Base-by-base conservation (phyloP, 345 rosid species). In the Gossypium sturtianum region DNA sequence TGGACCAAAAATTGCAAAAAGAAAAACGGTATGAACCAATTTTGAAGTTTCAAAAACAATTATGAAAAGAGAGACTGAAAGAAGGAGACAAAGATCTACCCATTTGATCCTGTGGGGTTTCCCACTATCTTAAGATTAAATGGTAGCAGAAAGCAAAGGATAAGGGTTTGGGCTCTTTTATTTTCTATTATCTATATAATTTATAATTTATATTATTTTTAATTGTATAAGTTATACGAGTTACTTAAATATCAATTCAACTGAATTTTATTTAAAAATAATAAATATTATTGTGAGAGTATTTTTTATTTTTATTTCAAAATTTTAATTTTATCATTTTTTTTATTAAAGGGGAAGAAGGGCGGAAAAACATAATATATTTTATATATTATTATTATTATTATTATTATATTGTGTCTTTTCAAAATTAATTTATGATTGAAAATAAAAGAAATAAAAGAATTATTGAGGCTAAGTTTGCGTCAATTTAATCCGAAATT, bases 71-170 rank as follows among this genome's bases (percentile, higher is more conserved):
- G 23, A 54, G 9, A 48, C 51, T n/a, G 7, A 34, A 2, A 7
- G 2, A 17, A 70, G 62, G 62, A 54, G 61, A 34, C 75, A 75
- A 75, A 62, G 75, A 70, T 70, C 75, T 25, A 70, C 12, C 63
- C 49, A 34, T 41, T 38, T 19, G 74, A 71, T 71, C 2, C 0
- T 19, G 74, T 71, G 74, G 74, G 73, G 73, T 69, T 69, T 17
- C 59, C 59, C 60, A 69, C 47, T 51, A 29, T 61, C 44, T 29
- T 1, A 5, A 34, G 7, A 34, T 34, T 34, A 5, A 34, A 34
- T 34, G 41, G 1, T 5, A 34, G 41, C 41, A 34, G 41, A 34
- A 34, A 34, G 41, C 41, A 34, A 34, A 5, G 7, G 66, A 61
- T 61, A 27, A 10, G 27, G 15, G 11, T 56, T 66, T 8, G 4